Evolutionary conservation across 2,329 filamentous ascomycete genomes (phyloP), one percentile per base, ranked within the genome.

Genomic region (Raffaelea deltoideospora): DNA sequence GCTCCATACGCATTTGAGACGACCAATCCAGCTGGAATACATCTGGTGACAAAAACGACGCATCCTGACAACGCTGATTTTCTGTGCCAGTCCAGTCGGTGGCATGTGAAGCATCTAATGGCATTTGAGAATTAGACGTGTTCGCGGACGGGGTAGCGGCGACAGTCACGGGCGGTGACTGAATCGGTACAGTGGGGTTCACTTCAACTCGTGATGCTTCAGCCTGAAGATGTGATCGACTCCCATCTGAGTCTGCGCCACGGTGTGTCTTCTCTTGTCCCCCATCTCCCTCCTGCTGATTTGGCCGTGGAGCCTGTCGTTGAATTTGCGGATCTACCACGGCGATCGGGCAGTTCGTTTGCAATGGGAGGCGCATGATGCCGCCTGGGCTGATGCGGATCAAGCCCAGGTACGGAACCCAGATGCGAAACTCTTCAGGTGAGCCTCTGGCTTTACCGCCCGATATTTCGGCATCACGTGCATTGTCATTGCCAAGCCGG

Each of bases 361-460:
- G 19, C 13, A 3, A 21, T 37, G 10, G 36, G 15, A 33, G 34
- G 6, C 38, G 23, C 27, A 41, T 11, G 14, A 44, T 39, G 11
- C 42, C 42, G 5, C 37, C 38, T 14, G 34, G 38, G 35, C 11
- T 35, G 21, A 64, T 57, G 21, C 48, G 51, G 14, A 67, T 50
- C 2, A 48, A 53, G 1, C 62, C 60, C 18, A 63, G 51, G 29
- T 60, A 59, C 0, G 64, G 64, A 15, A 67, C 56, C 11, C 54
- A 47, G 11, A 68, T 56, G 15, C 45, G 43, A 5, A 48, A 39
- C 24, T 38, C 38, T 10, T 35, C 38, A 23, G 31, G 21, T 1
- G 14, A 5, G 13, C 8, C 23, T 26, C 23, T n/a, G 29, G 10
- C 8, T 18, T 17, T 31, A 10, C 17, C 7, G n/a, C n/a, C 4